A percentile compares a stretch with the other conserved stretches of the same genome.
Evolutionary conservation across 1,284 basidiomycete species (phyloP).

Genomic region (Leucoagaricus sp.): DNA sequence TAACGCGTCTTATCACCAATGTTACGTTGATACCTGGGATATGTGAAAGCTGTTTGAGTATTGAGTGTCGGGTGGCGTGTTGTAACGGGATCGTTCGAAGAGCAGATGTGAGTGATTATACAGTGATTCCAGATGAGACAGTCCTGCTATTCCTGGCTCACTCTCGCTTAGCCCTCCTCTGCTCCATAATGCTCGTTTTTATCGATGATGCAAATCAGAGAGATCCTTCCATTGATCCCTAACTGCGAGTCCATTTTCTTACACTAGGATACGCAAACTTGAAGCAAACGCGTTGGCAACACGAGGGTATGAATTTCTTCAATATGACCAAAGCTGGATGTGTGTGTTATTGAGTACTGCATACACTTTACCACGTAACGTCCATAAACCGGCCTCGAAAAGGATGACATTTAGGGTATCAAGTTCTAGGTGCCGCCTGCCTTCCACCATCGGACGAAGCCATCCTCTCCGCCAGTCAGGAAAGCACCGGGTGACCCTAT

Average conservation of each 20-base stretch:
- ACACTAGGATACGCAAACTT: constrained; percentile 22
- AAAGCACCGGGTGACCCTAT: constrained; percentile 65
- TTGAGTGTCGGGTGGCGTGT: no score
- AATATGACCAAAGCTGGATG: constrained; percentile 4
- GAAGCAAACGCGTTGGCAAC: constrained; percentile 13
- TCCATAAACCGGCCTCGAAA: not conserved
- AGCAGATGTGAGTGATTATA: not conserved
- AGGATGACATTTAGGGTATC: not conserved
- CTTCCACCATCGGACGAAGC: constrained; percentile 75
- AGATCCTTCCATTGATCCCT: not conserved
- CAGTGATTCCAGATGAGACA: not conserved
- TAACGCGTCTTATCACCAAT: constrained; percentile 5
- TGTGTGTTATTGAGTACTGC: not conserved
- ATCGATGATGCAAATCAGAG: not conserved
- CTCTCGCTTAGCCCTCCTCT: not conserved
- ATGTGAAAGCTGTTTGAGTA: not conserved
- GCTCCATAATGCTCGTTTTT: not conserved
- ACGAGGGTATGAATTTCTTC: not conserved
- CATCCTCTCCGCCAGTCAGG: constrained; percentile 81
- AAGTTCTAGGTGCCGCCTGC: constrained; percentile 45
- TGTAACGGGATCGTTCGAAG: not conserved
- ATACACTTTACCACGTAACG: not conserved
- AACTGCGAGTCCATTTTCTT: constrained; percentile 33
- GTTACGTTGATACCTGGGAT: no score
- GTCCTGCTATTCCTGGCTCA: not conserved